Conservation (phyloP, 257 asterid species). For the Gentiana dahurica region DNA sequence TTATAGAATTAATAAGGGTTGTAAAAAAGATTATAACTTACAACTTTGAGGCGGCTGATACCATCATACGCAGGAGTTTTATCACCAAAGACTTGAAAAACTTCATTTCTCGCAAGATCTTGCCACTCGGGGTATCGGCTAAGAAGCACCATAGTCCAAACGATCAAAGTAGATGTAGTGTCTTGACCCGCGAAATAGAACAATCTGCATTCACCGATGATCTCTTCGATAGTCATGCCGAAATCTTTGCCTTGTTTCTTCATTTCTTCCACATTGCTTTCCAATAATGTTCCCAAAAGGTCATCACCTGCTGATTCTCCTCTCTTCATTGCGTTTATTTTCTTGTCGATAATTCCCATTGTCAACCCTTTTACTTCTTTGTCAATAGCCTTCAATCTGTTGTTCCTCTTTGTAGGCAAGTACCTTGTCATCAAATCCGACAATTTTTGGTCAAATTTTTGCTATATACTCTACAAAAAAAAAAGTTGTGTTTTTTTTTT, state of each 20-base stretch:
- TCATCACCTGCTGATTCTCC: slow-evolving; percentile 21
- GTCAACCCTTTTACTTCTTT: slow-evolving; percentile 16
- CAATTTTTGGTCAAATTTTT: neutral
- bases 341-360: slow-evolving; percentile 19
- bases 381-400: slow-evolving; percentile 30
- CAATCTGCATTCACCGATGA: slow-evolving; percentile 46
- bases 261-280: slow-evolving; percentile 27
- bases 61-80: slow-evolving; percentile 30
- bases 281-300: slow-evolving; percentile 24
- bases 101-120: slow-evolving; percentile 38
- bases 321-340: slow-evolving; percentile 14
- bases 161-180: slow-evolving; percentile 28
- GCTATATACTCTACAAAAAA: neutral
- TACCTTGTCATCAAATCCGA: slow-evolving; percentile 11
- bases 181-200: slow-evolving; percentile 55
- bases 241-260: slow-evolving; percentile 20
- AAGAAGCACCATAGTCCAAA: slow-evolving; percentile 42
- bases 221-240: slow-evolving; percentile 43
- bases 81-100: slow-evolving; percentile 26
- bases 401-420: slow-evolving; percentile 36
- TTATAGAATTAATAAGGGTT: too few species aligned
- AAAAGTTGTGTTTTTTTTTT: too few species aligned
- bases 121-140: slow-evolving; percentile 45
- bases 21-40: slow-evolving; percentile 17
- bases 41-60: slow-evolving; percentile 41